Conservation (phyloP, 2,329 filamentous ascomycete species). For the Colletotrichum sp. region DNA sequence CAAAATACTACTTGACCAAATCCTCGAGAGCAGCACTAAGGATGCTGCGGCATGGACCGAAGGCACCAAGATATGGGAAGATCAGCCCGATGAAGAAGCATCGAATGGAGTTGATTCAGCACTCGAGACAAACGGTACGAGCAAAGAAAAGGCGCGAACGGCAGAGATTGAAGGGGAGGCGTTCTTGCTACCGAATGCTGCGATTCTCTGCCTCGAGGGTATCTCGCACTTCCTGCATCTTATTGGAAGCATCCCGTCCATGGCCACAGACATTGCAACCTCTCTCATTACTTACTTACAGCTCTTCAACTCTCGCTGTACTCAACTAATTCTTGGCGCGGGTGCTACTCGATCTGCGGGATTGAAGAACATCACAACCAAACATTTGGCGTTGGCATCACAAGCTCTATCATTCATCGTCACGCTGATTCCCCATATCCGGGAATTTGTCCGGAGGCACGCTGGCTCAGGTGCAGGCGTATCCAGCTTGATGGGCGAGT, state of each 20-base stretch:
- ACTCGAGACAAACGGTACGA: constrained; percentile 51
- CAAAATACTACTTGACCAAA: constrained; percentile 62
- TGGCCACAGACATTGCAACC: constrained; percentile 82
- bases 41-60: constrained; percentile 73
- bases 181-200: constrained; percentile 86
- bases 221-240: constrained; percentile 85
- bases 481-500: constrained; percentile 75
- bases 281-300: constrained; percentile 86
- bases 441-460: constrained; percentile 89
- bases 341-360: constrained; percentile 89
- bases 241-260: constrained; percentile 83
- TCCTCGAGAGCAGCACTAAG: constrained; percentile 73
- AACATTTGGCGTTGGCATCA: constrained; percentile 89
- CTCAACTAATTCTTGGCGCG: constrained; percentile 94
- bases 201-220: constrained; percentile 79
- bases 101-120: constrained; percentile 27
- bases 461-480: constrained; percentile 56
- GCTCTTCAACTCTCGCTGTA: constrained; percentile 93
- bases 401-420: constrained; percentile 90
- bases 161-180: constrained; percentile 85
- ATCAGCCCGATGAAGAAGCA: constrained; percentile 16
- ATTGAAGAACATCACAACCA: constrained; percentile 94
- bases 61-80: constrained; percentile 62
- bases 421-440: constrained; percentile 84
- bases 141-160: constrained; percentile 70